Conservation (phyloP, 495 filamentous ascomycete species). For the Lichina pygmaea region DNA sequence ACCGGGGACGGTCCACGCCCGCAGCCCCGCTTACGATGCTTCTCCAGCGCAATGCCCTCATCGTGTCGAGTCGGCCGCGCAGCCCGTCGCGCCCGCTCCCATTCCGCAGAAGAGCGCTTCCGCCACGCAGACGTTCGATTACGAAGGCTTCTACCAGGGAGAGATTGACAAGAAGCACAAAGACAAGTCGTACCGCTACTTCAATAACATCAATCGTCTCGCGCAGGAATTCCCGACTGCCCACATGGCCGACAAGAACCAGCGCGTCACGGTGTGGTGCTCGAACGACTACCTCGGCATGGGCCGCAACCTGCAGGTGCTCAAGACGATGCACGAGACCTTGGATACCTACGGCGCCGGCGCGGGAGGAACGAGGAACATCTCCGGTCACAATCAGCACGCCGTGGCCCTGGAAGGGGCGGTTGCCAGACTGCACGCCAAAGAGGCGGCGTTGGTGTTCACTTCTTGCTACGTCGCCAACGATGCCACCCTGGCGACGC, state of each 20-base stretch:
- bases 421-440: constrained; percentile 70
- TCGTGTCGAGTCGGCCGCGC: neutral
- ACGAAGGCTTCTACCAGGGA: constrained; percentile 61
- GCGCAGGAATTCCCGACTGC: constrained; percentile 90
- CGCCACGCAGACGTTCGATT: constrained; percentile 32
- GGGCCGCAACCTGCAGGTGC: constrained; percentile 69
- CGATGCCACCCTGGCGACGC: constrained; percentile 85
- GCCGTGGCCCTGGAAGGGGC: constrained; percentile 64
- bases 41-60: neutral
- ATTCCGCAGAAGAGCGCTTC: neutral
- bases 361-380: constrained; percentile 87
- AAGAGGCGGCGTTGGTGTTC: constrained; percentile 80
- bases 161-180: constrained; percentile 98
- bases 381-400: constrained; percentile 92
- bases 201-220: constrained; percentile 99
- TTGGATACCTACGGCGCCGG: constrained; percentile 87
- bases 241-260: constrained; percentile 61
- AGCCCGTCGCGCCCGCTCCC: neutral
- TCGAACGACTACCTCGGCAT: constrained; percentile 97
- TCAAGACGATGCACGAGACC: constrained; percentile 82
- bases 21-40: constrained; percentile 9
- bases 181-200: constrained; percentile 98
- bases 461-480: constrained; percentile 96
- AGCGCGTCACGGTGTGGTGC: constrained; percentile 95
- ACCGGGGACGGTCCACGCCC: neutral